phyloP scores from a whole-genome alignment of 192 early-diverging fungal species.

The Umbelopsis sp. region DNA sequence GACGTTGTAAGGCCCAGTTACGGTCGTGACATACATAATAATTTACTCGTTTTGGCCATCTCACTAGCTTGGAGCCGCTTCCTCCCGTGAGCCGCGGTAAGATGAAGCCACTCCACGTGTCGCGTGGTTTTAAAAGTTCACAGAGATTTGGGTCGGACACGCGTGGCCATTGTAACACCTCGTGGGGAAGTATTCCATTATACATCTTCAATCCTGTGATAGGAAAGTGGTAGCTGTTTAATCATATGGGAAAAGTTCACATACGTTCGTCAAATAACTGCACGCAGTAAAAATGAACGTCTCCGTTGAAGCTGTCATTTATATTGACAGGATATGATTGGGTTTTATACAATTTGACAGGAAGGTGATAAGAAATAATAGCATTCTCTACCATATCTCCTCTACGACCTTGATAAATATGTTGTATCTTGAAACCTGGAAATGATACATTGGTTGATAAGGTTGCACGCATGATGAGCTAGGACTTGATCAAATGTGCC shows the following conservation, averaged over 20 bases:
- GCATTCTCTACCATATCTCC: too few relatives aligned
- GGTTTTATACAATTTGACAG: too few relatives aligned
- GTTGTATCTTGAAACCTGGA: too few relatives aligned
- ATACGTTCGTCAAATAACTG: background rate
- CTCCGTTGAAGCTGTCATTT: too few relatives aligned
- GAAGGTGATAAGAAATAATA: too few relatives aligned
- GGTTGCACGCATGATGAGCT: too few relatives aligned
- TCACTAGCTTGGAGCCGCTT: background rate
- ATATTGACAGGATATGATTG: too few relatives aligned
- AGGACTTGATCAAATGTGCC: background rate
- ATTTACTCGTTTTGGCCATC: background rate
- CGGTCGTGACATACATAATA: background rate
- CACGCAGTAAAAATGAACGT: too few relatives aligned
- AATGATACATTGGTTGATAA: too few relatives aligned
- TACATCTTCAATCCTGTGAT: background rate
- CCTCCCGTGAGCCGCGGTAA: background rate
- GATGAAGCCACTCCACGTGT: background rate
- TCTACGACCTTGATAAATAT: too few relatives aligned
- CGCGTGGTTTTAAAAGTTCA: background rate
- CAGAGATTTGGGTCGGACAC: background rate
- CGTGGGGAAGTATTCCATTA: background rate
- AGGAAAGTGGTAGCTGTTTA: background rate
- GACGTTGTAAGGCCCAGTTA: background rate
- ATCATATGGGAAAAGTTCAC: background rate
- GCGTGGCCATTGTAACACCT: background rate